Conservation (phyloP, 352 stramenopile genomes). For the Pythium myriotylum region DNA sequence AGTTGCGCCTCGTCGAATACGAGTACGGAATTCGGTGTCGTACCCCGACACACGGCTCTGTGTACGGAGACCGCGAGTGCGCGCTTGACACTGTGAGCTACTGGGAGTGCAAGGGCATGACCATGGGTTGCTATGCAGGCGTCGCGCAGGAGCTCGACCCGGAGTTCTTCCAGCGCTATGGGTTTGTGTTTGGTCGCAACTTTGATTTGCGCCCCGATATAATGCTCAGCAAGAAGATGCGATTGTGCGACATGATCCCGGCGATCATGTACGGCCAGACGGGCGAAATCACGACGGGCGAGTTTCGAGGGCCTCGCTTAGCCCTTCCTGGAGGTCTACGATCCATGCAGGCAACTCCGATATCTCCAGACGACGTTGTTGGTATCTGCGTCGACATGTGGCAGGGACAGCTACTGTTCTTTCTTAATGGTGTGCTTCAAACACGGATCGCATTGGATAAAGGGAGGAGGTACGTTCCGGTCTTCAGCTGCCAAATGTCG, state of each 20-base stretch:
- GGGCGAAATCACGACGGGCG: constrained; percentile 69
- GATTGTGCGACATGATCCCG: constrained; percentile 65
- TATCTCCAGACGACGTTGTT: constrained; percentile 54
- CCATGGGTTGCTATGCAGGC: constrained; percentile 61
- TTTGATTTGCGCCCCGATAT: constrained; percentile 39
- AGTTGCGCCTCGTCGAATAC: constrained; percentile 48
- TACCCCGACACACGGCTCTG: constrained; percentile 33
- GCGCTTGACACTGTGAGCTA: constrained; percentile 49
- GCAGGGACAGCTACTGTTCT: constrained; percentile 55
- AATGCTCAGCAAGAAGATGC: constrained; percentile 49
- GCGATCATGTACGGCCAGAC: constrained; percentile 78
- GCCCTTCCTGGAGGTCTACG: constrained; percentile 41
- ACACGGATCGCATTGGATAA: constrained; percentile 47
- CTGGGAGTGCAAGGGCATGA: constrained; percentile 69
- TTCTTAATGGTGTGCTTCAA: constrained; percentile 49
- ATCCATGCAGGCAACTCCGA: constrained; percentile 50
- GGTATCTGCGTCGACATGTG: constrained; percentile 62
- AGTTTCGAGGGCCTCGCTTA: constrained; percentile 58
- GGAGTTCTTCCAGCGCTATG: constrained; percentile 40
- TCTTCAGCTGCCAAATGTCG: constrained; percentile 57
- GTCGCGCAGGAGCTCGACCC: constrained; percentile 42
- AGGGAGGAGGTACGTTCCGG: constrained; percentile 45
- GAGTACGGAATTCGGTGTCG: constrained; percentile 39
- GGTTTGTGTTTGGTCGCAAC: constrained; percentile 33
- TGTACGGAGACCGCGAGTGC: constrained; percentile 56